phyloP scores from a whole-genome alignment of 257 asterid genomes.

The Knoxia roxburghii region DNA sequence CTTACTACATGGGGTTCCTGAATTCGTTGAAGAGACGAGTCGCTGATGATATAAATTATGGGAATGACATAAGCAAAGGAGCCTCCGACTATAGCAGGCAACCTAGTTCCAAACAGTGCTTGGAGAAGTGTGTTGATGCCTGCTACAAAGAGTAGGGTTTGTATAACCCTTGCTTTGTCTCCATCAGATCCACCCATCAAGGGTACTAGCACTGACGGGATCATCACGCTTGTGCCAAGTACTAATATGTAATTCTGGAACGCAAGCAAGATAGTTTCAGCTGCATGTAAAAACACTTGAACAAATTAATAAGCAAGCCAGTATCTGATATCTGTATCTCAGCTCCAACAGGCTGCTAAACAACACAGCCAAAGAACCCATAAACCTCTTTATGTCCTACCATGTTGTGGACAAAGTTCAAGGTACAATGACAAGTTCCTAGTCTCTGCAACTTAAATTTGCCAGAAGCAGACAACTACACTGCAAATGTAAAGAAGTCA shows the following conservation, averaged over 20 bases:
- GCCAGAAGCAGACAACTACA: no score
- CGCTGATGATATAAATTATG: conserved; percentile 59
- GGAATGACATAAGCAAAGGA: conserved; percentile 88
- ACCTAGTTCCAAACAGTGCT: conserved; percentile 86
- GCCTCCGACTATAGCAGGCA: conserved; percentile 94
- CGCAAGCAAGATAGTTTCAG: conserved; percentile 89
- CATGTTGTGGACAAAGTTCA: no score
- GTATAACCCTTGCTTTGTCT: conserved; percentile 86
- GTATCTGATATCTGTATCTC: not conserved
- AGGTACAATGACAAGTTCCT: no score
- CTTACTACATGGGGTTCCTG: conserved; percentile 68
- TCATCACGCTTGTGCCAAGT: conserved; percentile 92
- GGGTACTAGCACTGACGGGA: conserved; percentile 88
- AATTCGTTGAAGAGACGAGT: conserved; percentile 66
- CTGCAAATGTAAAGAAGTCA: no score
- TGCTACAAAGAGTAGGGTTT: conserved; percentile 87
- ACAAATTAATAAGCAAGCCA: conserved; percentile 21
- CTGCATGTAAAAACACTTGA: conserved; percentile 49
- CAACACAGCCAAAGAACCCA: no score
- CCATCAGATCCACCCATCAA: conserved; percentile 95
- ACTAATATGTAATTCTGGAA: conserved; percentile 92
- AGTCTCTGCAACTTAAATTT: no score
- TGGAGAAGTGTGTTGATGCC: conserved; percentile 97
- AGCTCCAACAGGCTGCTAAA: no score
- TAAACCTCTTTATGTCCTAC: no score